These are phyloP conservation scores for Colletotrichum higginsianum DNA, from an alignment of 2,329 filamentous ascomycete species.

Conservation along the genomic window DNA sequence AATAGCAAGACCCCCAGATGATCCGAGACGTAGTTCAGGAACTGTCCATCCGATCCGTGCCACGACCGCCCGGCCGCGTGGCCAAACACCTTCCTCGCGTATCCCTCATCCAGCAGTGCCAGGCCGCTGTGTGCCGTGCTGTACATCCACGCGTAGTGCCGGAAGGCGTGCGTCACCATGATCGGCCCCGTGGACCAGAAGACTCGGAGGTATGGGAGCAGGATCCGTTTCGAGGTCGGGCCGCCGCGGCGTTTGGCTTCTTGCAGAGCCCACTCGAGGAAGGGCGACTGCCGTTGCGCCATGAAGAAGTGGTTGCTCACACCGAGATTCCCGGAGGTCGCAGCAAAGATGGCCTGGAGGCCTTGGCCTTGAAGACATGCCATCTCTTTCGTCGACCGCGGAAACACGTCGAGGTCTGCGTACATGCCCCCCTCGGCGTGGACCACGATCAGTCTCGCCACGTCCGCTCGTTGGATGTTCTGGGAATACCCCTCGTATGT, in stretches of 20 bases:
- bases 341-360: slow-evolving; percentile 37
- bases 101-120: slow-evolving; percentile 42
- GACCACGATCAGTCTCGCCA: slow-evolving; percentile 45
- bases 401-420: slow-evolving; percentile 46
- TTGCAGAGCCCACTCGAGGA: slow-evolving; percentile 44
- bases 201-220: slow-evolving; percentile 46
- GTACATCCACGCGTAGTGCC: slow-evolving; percentile 42
- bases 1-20: slow-evolving; percentile 8
- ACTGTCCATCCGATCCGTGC: slow-evolving; percentile 45
- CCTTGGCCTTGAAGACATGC: slow-evolving; percentile 42
- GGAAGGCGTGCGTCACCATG: slow-evolving; percentile 45
- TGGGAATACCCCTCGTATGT: slow-evolving; percentile 45
- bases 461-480: slow-evolving; percentile 46
- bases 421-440: slow-evolving; percentile 46
- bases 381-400: slow-evolving; percentile 32
- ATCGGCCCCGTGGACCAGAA: slow-evolving; percentile 48
- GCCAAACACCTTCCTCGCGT: slow-evolving; percentile 26
- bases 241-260: slow-evolving; percentile 45
- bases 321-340: slow-evolving; percentile 36
- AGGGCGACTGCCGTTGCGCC: slow-evolving; percentile 41
- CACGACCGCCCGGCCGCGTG: slow-evolving; percentile 47
- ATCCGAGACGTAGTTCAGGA: slow-evolving; percentile 45
- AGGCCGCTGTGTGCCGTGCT: slow-evolving; percentile 11
- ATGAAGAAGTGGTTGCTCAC: slow-evolving; percentile 49
- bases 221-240: slow-evolving; percentile 32